phyloP scores from a whole-genome alignment of 495 filamentous ascomycete species.

The Penicillium canariense region DNA sequence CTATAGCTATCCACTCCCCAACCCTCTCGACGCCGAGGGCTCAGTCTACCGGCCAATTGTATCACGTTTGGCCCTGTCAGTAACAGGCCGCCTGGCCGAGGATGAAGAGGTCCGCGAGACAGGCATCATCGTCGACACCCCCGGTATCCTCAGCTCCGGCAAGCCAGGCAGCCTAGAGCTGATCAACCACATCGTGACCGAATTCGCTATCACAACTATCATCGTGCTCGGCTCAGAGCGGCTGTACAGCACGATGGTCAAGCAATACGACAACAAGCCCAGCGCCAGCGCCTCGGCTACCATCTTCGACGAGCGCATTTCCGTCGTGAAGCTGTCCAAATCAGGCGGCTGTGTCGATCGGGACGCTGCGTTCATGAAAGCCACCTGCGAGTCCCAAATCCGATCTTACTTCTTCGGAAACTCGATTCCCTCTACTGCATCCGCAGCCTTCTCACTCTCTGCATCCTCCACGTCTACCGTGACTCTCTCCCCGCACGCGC shows the following conservation, averaged over 20 bases:
- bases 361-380: constrained; percentile 71
- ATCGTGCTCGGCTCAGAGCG: constrained; percentile 82
- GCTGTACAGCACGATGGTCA: constrained; percentile 72
- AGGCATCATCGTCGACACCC: constrained; percentile 85
- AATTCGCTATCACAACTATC: constrained; percentile 82
- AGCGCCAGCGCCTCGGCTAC: constrained; percentile 47
- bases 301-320: constrained; percentile 57
- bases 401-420: constrained; percentile 94
- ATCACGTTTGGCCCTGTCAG: constrained; percentile 75
- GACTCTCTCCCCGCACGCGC: constrained; percentile 80
- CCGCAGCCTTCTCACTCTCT: constrained; percentile 32
- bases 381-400: constrained; percentile 68
- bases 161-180: constrained; percentile 66
- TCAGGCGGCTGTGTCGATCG: constrained; percentile 85
- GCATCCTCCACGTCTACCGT: constrained; percentile 48
- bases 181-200: constrained; percentile 78
- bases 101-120: constrained; percentile 65
- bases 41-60: constrained; percentile 70
- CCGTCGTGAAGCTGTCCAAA: constrained; percentile 76
- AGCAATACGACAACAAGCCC: constrained; percentile 65
- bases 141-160: constrained; percentile 61
- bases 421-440: constrained; percentile 35
- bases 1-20: constrained; percentile 81
- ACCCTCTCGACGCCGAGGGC: constrained; percentile 67
- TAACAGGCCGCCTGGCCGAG: constrained; percentile 73